Evolutionary conservation across 2,329 filamentous ascomycete genomes (phyloP).

Genomic region (Thielaviopsis populi): DNA sequence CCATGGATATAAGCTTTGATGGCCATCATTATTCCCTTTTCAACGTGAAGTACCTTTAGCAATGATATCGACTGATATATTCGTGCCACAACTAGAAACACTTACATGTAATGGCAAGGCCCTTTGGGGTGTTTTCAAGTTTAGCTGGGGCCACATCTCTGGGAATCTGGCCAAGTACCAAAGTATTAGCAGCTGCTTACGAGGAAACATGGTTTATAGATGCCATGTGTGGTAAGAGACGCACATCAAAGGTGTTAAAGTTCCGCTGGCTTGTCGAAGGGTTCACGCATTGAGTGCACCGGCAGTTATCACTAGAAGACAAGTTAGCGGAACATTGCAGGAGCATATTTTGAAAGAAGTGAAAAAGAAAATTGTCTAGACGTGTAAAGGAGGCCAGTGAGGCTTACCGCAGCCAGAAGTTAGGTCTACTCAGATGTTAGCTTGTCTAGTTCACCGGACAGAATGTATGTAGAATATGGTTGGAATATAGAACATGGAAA

Average conservation of each 20-base stretch:
- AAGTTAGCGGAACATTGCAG: not conserved
- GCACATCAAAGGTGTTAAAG: constrained; percentile 29
- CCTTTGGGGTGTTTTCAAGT: not conserved
- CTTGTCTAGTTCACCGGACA: not conserved
- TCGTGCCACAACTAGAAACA: not conserved
- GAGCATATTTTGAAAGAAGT: not conserved
- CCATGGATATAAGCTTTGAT: constrained; percentile 53
- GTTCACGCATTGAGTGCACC: constrained; percentile 29
- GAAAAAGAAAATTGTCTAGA: too few relatives aligned
- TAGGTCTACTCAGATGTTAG: constrained; percentile 3
- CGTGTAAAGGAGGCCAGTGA: not conserved
- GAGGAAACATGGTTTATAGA: not conserved
- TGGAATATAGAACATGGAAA: not conserved
- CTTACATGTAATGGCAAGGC: not conserved
- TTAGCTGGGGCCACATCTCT: not conserved
- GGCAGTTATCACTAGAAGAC: constrained; percentile 29
- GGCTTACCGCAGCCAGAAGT: constrained; percentile 15
- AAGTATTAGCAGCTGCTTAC: not conserved
- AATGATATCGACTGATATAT: constrained; percentile 1
- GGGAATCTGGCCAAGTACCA: not conserved
- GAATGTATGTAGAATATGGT: too few relatives aligned
- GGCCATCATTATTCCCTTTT: constrained; percentile 52
- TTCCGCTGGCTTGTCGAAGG: constrained; percentile 30
- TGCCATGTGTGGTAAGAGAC: not conserved
- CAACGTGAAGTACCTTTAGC: constrained; percentile 7